Evolutionary conservation across 225 moss, liverwort and hornwort genomes (phyloP), one percentile per base, ranked within the genome.

Genomic region (Sphagnum tenellum): DNA sequence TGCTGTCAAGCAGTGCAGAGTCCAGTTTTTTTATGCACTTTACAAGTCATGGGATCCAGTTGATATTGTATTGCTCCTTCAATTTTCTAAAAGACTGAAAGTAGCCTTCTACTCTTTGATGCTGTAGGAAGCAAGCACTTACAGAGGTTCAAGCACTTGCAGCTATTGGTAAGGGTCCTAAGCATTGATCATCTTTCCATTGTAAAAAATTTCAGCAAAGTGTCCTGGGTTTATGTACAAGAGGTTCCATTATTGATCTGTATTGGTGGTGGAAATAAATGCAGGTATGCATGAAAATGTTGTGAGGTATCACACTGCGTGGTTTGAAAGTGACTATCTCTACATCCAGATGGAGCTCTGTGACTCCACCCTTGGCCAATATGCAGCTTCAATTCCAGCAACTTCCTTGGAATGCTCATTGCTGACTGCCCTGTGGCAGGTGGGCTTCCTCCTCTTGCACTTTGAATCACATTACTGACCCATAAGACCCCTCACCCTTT

Each of bases 91-190:
- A 60, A 60, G 59, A 60, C 45, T 60, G 55, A 56, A 9, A 56
- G 9, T 56, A 2, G 55, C 55, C 55, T 9, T 56, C 9, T 52
- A 52, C 52, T 52, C 52, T 5, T 6, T 52, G 52, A 9, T 52
- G 52, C 52, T 79, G 72, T 87, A 94, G 94, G 80, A 90, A 12
- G 74, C 87, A 84, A 74, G 98, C 98, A 12, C 69, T 93, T 65
- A 90, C 89, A 5, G 98, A 98, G 75, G 93, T 98, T 45, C 98
- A 98, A 75, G 98, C 98, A 7, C 73, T 98, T 65, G 98, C 93
- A 45, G 89, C 93, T 44, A 70, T 98, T 69, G 94, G 94, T 89
- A 71, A 89, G 76, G 29, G 1, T 29, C 29, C 29, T 80, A 54
- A 3, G 4, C 50, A 6, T 58, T 58, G 44, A 58, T 58, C 12